Evolutionary conservation across 2,329 filamentous ascomycete species (phyloP).

Genomic region (Clarireedia monteithiana): DNA sequence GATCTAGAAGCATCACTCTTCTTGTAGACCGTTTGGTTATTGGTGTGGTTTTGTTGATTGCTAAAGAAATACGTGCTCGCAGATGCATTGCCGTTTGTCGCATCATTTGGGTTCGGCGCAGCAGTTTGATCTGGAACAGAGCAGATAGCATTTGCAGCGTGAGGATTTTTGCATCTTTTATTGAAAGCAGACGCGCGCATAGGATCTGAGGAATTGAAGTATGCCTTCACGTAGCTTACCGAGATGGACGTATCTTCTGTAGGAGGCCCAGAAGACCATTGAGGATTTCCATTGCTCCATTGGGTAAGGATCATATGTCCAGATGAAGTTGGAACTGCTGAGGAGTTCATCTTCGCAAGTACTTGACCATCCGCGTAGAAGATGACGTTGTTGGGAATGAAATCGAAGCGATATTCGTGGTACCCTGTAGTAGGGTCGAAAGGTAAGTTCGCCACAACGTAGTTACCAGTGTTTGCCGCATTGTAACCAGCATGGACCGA

Average conservation of each 20-base stretch:
- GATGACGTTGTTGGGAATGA: constrained; percentile 50
- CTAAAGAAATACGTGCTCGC: constrained; percentile 42
- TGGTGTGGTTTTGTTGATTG: constrained; percentile 37
- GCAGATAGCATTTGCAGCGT: constrained; percentile 37
- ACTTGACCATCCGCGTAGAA: constrained; percentile 61
- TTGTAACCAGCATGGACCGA: constrained; percentile 54
- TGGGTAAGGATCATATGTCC: constrained; percentile 67
- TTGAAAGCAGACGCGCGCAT: constrained; percentile 31
- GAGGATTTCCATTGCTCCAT: constrained; percentile 67
- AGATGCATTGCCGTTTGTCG: constrained; percentile 23
- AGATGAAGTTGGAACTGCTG: constrained; percentile 48
- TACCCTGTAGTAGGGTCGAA: constrained; percentile 60
- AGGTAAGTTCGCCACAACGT: constrained; percentile 47
- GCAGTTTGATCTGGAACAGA: constrained; percentile 40
- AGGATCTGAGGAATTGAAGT: constrained; percentile 62
- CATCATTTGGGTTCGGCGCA: constrained; percentile 24
- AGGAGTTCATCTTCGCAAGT: constrained; percentile 48
- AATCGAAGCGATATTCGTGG: constrained; percentile 78
- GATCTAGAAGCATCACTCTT: constrained; percentile 11
- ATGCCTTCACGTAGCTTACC: constrained; percentile 66
- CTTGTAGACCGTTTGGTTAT: constrained; percentile 38
- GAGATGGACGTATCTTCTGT: constrained; percentile 51
- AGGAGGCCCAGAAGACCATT: constrained; percentile 68
- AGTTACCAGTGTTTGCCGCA: constrained; percentile 51
- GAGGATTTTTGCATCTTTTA: constrained; percentile 35